Evolutionary conservation across 352 stramenopile species (phyloP).

Genomic region (Globisporangium rhizosaccharum): DNA sequence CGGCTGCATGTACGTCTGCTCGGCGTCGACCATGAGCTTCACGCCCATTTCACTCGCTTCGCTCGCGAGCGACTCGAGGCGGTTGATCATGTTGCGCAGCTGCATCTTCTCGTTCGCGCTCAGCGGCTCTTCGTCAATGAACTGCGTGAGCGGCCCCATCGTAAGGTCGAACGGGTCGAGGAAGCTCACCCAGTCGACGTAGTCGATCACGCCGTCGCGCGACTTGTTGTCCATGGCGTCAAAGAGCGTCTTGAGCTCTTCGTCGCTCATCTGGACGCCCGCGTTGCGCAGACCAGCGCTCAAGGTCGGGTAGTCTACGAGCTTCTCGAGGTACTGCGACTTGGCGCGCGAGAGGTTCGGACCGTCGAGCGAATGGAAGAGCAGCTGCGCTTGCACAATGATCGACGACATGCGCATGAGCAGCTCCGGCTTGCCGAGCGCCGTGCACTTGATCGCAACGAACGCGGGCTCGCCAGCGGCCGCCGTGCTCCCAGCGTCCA

Average conservation of each 20-base stretch:
- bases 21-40: slow-evolving; percentile 97
- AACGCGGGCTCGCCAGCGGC: slow-evolving; percentile 76
- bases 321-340: slow-evolving; percentile 67
- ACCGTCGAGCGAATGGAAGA: slow-evolving; percentile 91
- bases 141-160: slow-evolving; percentile 83
- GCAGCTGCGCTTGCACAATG: slow-evolving; percentile 88
- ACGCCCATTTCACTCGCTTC: slow-evolving; percentile 67
- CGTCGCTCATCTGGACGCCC: slow-evolving; percentile 54
- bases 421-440: slow-evolving; percentile 93
- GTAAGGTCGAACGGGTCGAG: slow-evolving; percentile 89
- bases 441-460: slow-evolving; percentile 96
- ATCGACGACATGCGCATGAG: slow-evolving; percentile 93
- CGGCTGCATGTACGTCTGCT: slow-evolving; percentile 97
- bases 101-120: slow-evolving; percentile 85
- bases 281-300: slow-evolving; percentile 66
- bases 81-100: slow-evolving; percentile 88
- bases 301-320: slow-evolving; percentile 78
- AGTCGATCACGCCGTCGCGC: slow-evolving; percentile 86
- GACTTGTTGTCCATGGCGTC: slow-evolving; percentile 54
- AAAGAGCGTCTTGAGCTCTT: slow-evolving; percentile 64
- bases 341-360: slow-evolving; percentile 81
- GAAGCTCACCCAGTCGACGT: slow-evolving; percentile 94
- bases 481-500: slow-evolving; percentile 49
- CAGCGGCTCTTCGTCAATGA: slow-evolving; percentile 78
- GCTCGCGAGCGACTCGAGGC: slow-evolving; percentile 67